Evolutionary conservation across 495 filamentous ascomycete species (phyloP).

Genomic region (Penicillium lagena): DNA sequence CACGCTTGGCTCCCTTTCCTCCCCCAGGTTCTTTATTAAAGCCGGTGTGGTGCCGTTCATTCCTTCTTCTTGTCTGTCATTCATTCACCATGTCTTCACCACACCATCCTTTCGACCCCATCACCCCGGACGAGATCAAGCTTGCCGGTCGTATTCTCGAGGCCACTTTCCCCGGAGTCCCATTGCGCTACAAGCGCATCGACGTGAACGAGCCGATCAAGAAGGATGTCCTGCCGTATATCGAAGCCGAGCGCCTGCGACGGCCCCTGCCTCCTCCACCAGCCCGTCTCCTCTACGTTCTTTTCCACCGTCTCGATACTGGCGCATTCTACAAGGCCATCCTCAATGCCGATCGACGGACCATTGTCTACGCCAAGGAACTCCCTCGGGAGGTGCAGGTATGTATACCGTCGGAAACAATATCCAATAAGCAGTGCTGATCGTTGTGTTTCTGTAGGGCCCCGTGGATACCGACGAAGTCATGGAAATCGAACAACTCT

Average conservation of each 20-base stretch:
- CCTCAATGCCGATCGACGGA: slow-evolving; percentile 26
- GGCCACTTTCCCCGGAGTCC: slow-evolving; percentile 26
- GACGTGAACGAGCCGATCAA: slow-evolving; percentile 34
- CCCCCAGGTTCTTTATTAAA: neutral
- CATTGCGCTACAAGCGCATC: slow-evolving; percentile 33
- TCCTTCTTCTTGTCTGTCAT: too few species aligned
- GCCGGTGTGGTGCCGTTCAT: too few species aligned
- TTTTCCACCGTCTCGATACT: slow-evolving; percentile 32
- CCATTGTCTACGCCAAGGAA: slow-evolving; percentile 29
- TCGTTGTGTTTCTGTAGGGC: slow-evolving; percentile 12
- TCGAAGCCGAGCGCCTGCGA: slow-evolving; percentile 31
- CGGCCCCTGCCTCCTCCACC: slow-evolving; percentile 25
- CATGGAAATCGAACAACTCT: slow-evolving; percentile 32
- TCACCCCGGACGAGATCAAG: slow-evolving; percentile 33
- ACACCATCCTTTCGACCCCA: slow-evolving; percentile 34
- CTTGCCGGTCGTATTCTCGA: slow-evolving; percentile 31
- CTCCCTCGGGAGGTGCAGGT: slow-evolving; percentile 37
- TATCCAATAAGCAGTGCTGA: too few species aligned
- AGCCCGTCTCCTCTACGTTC: slow-evolving; percentile 30
- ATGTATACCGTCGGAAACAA: neutral
- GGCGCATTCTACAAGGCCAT: slow-evolving; percentile 34
- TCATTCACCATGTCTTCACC: too few species aligned
- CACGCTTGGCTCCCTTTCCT: neutral
- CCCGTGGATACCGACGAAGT: slow-evolving; percentile 38
- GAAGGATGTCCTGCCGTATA: slow-evolving; percentile 30